Base-by-base conservation (phyloP, 371 early-diverging fungal genomes). In the Apophysomyces sp. region DNA sequence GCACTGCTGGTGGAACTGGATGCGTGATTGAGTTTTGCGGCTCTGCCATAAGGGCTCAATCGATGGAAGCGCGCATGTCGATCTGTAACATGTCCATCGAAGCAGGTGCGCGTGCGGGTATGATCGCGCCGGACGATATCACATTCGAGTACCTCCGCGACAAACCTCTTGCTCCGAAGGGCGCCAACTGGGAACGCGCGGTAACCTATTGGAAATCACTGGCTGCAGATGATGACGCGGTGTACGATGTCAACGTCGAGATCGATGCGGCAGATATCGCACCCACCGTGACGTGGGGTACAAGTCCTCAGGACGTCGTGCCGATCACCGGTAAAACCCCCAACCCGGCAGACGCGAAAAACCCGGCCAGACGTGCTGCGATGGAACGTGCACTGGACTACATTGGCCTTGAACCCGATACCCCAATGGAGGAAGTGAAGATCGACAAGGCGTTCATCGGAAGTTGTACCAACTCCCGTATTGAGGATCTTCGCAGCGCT, bases 81-180 rank as follows among this genome's bases (percentile, higher is more conserved):
- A 84, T 89, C 39, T 85, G 84, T 73, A 89, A 89, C 75, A 89
- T 89, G 89, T 77, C 87, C 15, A 89, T 89, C 63, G 89, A 89
- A 64, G 89, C 82, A 16, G 89, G 89, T 60, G 89, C 89, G 34
- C 82, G 89, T 58, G 86, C 89, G 29, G 89, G 89, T 61, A 85
- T 89, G 87, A 81, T 89, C 61, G 87, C 87, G 7, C 87, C 89
- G 26, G 89, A 89, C 73, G 76, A 86, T 24, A 78, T 76, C 40
- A 89, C 89, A 4, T 89, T 84, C 66, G 84, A 82, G 26, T 89
- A 89, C 63, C 77, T 89, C 37, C 74, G 78, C 54, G 73, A 66
- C 49, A 79, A 86, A n/a, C 88, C 88, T 18, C 65, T 89, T 31
- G 84, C 87, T 21, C 89, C 89, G 29, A 78, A 71, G 51, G 86